Evolutionary conservation across 495 filamentous ascomycete genomes (phyloP).

Genomic region (Penicillium maclennaniae): DNA sequence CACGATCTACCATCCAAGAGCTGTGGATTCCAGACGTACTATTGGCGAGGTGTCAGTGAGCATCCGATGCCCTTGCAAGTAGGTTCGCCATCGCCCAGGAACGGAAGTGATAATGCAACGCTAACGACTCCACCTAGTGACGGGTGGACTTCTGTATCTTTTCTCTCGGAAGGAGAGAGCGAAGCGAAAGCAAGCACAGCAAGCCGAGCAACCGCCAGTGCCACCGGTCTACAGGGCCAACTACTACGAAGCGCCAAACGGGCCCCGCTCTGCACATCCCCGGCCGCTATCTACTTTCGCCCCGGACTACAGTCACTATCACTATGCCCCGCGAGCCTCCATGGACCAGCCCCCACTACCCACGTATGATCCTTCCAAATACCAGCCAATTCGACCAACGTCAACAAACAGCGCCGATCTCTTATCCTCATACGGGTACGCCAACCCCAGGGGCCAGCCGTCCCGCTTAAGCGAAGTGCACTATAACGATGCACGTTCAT

Average conservation of each 20-base stretch:
- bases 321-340: conserved; percentile 16
- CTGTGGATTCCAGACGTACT: background rate
- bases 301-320: conserved; percentile 20
- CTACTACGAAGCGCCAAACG: conserved; percentile 7
- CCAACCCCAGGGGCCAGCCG: conserved; percentile 10
- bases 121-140: conserved; percentile 21
- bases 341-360: conserved; percentile 23
- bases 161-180: conserved; percentile 30
- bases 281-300: conserved; percentile 30
- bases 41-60: conserved; percentile 13
- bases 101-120: conserved; percentile 12
- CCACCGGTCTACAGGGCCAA: conserved; percentile 19
- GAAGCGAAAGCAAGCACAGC: conserved; percentile 17
- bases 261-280: conserved; percentile 20
- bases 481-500: conserved; percentile 18
- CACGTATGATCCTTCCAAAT: conserved; percentile 33
- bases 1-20: conserved; percentile 13
- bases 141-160: conserved; percentile 16
- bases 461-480: conserved; percentile 25
- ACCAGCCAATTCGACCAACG: conserved; percentile 21
- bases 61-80: conserved; percentile 15
- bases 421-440: conserved; percentile 4
- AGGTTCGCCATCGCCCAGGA: conserved; percentile 7
- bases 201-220: conserved; percentile 9
- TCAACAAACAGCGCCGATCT: conserved; percentile 12